These are phyloP conservation scores for Cunninghamia lanceolata DNA, from an alignment of 75 land plant genomes.

Conservation along the genomic window DNA sequence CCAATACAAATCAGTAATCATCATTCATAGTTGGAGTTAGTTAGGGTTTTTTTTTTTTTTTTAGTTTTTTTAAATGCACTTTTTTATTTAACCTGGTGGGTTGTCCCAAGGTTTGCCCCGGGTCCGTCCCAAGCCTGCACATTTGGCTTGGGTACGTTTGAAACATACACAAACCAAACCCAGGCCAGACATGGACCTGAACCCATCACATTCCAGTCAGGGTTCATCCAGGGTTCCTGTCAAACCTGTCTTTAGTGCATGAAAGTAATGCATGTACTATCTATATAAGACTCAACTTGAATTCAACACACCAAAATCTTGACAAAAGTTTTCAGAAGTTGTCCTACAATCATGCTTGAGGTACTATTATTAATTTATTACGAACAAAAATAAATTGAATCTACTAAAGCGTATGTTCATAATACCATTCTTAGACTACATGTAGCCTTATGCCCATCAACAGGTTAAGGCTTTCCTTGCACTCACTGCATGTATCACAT, in stretches of 20 bases:
- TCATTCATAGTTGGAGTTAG: too few species aligned
- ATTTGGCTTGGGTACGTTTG: too few species aligned
- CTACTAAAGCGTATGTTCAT: constrained; percentile 1
- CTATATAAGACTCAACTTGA: neutral
- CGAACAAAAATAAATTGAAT: neutral
- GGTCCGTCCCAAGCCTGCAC: too few species aligned
- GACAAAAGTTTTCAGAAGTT: neutral
- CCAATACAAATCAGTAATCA: too few species aligned
- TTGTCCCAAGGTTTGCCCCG: too few species aligned
- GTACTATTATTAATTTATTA: neutral
- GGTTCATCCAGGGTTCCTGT: neutral
- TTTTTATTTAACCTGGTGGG: too few species aligned
- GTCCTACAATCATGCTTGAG: neutral
- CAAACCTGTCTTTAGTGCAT: neutral
- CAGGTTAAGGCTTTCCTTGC: constrained; percentile 10
- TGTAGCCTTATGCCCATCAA: constrained; percentile 5
- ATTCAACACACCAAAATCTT: neutral
- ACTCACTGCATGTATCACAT: constrained; percentile 87
- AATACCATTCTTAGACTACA: neutral
- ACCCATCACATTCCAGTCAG: too few species aligned
- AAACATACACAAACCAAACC: too few species aligned
- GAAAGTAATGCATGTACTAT: neutral
- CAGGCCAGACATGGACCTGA: too few species aligned
- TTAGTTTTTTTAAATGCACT: too few species aligned
- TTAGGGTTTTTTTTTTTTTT: too few species aligned